Evolutionary conservation across 441 rosid genomes (phyloP).

Genomic region (Bocquillonia castaneifolia): DNA sequence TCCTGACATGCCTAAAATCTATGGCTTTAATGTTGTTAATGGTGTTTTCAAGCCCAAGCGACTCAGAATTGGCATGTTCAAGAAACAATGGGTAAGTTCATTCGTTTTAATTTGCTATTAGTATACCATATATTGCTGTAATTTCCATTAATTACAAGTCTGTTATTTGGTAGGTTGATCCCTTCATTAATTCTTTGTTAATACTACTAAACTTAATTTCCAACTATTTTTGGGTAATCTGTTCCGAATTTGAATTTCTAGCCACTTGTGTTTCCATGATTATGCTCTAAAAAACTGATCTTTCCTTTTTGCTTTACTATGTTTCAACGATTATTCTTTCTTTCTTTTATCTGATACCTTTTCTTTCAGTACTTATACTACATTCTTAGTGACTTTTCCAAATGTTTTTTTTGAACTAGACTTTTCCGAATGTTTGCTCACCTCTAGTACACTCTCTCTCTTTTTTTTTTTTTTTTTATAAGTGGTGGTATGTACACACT

Average conservation of each 20-base stretch:
- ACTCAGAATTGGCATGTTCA: constrained; percentile 77
- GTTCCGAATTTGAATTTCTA: background rate
- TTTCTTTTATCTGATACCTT: background rate
- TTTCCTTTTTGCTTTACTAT: background rate
- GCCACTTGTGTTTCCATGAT: background rate
- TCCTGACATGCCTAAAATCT: constrained; percentile 64
- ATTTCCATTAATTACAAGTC: too few species aligned
- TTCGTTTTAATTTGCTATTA: background rate
- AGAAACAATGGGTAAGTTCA: constrained; percentile 55
- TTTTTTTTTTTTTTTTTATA: too few species aligned
- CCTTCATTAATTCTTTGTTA: background rate
- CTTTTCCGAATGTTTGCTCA: too few species aligned
- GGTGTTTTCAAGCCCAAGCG: constrained; percentile 41
- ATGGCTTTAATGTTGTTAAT: constrained; percentile 38
- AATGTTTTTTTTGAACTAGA: too few species aligned
- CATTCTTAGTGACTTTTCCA: background rate
- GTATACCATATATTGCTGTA: too few species aligned
- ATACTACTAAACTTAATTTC: too few species aligned
- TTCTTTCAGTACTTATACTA: background rate
- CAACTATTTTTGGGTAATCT: background rate
- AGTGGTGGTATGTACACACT: too few species aligned
- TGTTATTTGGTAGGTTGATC: background rate
- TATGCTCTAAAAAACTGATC: background rate
- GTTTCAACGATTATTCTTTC: background rate
- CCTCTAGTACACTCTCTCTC: too few species aligned